Base-by-base conservation (phyloP, 148 eudicot species). In the Arctostaphylos glauca region DNA sequence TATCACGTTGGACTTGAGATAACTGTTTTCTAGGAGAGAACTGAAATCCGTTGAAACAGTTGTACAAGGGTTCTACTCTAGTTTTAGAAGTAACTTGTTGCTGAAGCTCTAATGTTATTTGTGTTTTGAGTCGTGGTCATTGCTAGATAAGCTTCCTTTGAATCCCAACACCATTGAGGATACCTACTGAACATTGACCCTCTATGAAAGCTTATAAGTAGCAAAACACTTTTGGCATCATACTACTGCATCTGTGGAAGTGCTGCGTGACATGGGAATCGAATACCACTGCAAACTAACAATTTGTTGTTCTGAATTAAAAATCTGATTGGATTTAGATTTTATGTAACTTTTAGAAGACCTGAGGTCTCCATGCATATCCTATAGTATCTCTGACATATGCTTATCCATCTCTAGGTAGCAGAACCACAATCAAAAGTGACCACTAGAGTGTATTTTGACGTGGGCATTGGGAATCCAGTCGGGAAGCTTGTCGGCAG, bases 381-480 rank as follows among this genome's bases (percentile, higher is more conserved):
- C 14, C 15, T 50, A 18, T 41, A 3, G 53, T 6, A 12, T 13
- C 3, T 77, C 55, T 18, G 6, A 50, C 10, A 49, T 13, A 16
- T 70, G 6, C 75, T 25, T 2, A 44, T 74, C 43, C 78, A 19
- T 47, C 72, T 77, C 77, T 84, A 94, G 97, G 94, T 81, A n/a
- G 85, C 86, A 47, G 80, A 88, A 14, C 52, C 87, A 85, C 99
- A 96, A 83, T 83, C 97, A 16, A 94, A 93, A 88, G 98, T 96
- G 81, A 96, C 99, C 23, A 83, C 79, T 54, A 93, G 89, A 81
- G 97, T 96, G 3, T 96, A 81, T 78, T 91, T 96, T 77, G 98
- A 96, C 80, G 88, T 96, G 66, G 88, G 94, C 89, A 92, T 96
- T 79, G 98, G 99, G 46, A 92, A 96, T 83, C 99, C 98, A 6